Evolutionary conservation across 2,329 filamentous ascomycete genomes (phyloP).

Genomic region (Fusarium ramigenum): DNA sequence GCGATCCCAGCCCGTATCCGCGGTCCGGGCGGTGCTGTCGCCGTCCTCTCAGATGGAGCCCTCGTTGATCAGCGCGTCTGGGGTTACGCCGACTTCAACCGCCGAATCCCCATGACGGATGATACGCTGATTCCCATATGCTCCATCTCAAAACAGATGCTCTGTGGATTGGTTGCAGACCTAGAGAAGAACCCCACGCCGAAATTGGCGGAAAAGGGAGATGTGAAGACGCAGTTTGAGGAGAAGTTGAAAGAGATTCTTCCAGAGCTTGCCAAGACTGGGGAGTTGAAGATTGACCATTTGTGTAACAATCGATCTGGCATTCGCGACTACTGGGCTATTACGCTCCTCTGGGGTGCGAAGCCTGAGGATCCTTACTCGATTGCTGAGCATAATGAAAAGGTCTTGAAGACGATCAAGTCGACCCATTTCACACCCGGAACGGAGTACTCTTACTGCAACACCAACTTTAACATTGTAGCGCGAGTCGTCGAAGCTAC

Average conservation of each 20-base stretch:
- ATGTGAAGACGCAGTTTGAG: conserved; percentile 18
- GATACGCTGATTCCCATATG: conserved; percentile 27
- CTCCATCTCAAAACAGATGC: conserved; percentile 32
- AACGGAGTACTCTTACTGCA: conserved; percentile 28
- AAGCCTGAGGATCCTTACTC: conserved; percentile 25
- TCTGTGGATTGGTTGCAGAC: conserved; percentile 25
- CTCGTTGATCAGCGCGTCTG: conserved; percentile 19
- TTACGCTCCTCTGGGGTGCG: conserved; percentile 26
- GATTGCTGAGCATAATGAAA: conserved; percentile 13
- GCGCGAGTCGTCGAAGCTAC: conserved; percentile 18
- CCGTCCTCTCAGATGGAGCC: conserved; percentile 20
- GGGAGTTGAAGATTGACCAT: conserved; percentile 9
- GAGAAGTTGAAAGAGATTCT: conserved; percentile 17
- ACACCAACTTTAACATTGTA: conserved; percentile 30
- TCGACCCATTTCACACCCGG: conserved; percentile 24
- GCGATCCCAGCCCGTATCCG: conserved; percentile 21
- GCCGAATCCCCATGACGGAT: conserved; percentile 21
- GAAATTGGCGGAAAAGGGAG: neutral
- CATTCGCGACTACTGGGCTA: conserved; percentile 30
- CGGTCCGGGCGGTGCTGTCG: conserved; percentile 27
- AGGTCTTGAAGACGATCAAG: conserved; percentile 8
- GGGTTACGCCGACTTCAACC: conserved; percentile 31
- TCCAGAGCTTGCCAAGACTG: conserved; percentile 9
- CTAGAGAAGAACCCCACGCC: conserved; percentile 21
- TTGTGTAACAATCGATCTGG: conserved; percentile 28